phyloP scores from a whole-genome alignment of 2,329 filamentous ascomycete genomes.

The Scedosporium dehoogii region DNA sequence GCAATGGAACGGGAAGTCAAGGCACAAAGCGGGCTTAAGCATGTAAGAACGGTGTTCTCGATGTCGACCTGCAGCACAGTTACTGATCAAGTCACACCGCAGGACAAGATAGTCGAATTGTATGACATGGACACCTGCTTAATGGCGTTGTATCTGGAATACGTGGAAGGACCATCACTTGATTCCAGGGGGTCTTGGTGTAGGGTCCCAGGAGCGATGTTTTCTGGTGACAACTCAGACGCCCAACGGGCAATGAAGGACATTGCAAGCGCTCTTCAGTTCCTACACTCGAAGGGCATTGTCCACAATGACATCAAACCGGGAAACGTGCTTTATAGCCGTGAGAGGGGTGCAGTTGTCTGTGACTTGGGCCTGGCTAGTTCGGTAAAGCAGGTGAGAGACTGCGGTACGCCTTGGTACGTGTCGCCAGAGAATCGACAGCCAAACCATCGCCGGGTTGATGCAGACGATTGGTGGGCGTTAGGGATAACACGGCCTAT shows the following conservation, averaged over 20 bases:
- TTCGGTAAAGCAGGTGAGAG: not conserved
- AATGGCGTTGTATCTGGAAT: conserved; percentile 51
- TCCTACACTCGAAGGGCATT: conserved; percentile 7
- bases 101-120: conserved; percentile 36
- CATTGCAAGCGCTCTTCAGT: conserved; percentile 10
- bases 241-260: conserved; percentile 9
- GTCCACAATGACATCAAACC: conserved; percentile 13
- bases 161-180: conserved; percentile 46
- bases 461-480: conserved; percentile 48
- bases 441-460: not conserved
- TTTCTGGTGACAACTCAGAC: conserved; percentile 2
- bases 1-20: not conserved
- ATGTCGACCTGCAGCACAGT: no score
- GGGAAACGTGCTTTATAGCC: conserved; percentile 10
- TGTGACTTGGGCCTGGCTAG: conserved; percentile 8
- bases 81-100: no score
- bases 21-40: not conserved
- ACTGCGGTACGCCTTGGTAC: conserved; percentile 5
- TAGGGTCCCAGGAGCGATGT: conserved; percentile 28
- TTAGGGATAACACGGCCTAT: conserved; percentile 51
- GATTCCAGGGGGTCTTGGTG: conserved; percentile 33
- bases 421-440: not conserved
- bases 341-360: conserved; percentile 2
- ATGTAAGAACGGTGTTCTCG: not conserved
- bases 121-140: conserved; percentile 51